These are phyloP conservation scores for Vigna unguiculata DNA, from an alignment of 306 rosid genomes.

Conservation along the genomic window DNA sequence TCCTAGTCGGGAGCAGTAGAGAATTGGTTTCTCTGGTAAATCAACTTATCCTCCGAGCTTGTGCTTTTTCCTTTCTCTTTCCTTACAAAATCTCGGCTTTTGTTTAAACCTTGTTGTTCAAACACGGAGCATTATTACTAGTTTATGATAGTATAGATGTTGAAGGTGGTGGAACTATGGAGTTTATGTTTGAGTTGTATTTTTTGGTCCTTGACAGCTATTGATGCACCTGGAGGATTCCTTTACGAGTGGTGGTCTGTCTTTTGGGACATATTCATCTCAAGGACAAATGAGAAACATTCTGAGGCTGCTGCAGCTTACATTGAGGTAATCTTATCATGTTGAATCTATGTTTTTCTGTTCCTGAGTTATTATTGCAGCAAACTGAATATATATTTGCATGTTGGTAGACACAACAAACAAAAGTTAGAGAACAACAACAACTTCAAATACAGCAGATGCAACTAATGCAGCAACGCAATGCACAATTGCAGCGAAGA, in stretches of 20 bases:
- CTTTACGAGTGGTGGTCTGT: constrained; percentile 98
- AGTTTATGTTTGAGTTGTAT: constrained; percentile 17
- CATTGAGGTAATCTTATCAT: constrained; percentile 67
- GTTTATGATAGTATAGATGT: constrained; percentile 3
- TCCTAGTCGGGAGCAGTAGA: not conserved
- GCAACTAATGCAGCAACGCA: constrained; percentile 77
- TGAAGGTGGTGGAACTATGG: constrained; percentile 11
- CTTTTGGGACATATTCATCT: constrained; percentile 94
- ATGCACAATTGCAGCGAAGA: constrained; percentile 77
- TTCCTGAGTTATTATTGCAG: constrained; percentile 18
- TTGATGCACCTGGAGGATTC: constrained; percentile 97
- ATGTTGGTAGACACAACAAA: constrained; percentile 68
- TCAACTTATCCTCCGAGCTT: constrained; percentile 13
- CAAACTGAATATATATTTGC: constrained; percentile 33
- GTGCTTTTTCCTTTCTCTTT: constrained; percentile 10
- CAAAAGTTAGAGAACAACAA: constrained; percentile 80
- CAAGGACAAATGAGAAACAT: constrained; percentile 87
- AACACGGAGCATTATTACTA: constrained; percentile 17
- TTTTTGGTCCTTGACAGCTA: constrained; percentile 68
- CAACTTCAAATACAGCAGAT: constrained; percentile 83
- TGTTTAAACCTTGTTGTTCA: not conserved
- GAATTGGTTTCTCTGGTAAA: not conserved
- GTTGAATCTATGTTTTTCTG: constrained; percentile 7
- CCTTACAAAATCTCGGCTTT: not conserved
- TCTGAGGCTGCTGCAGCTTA: constrained; percentile 87